Evolutionary conservation across 2,329 filamentous ascomycete genomes (phyloP).

Genomic region (Rutstroemia sp.): DNA sequence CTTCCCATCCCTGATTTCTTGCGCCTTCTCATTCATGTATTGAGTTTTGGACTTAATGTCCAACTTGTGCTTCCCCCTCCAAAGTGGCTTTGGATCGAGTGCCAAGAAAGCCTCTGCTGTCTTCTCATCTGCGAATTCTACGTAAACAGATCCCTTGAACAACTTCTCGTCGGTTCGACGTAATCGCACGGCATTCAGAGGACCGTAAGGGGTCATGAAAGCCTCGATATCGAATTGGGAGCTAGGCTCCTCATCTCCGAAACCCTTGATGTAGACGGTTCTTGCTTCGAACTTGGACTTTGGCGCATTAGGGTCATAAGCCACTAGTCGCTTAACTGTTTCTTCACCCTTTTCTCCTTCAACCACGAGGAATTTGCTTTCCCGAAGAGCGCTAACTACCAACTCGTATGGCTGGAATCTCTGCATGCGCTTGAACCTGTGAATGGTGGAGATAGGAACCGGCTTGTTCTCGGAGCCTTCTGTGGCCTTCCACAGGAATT

Average conservation of each 20-base stretch:
- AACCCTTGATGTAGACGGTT: conserved; percentile 90
- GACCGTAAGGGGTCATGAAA: conserved; percentile 77
- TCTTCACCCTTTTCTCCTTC: conserved; percentile 66
- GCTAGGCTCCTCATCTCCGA: conserved; percentile 72
- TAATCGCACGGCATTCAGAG: conserved; percentile 76
- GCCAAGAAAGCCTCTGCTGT: conserved; percentile 72
- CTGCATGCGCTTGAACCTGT: conserved; percentile 91
- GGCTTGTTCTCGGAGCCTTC: conserved; percentile 76
- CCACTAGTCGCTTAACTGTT: conserved; percentile 67
- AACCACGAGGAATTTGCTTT: conserved; percentile 66
- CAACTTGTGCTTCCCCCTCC: conserved; percentile 66
- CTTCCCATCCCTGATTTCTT: conserved; percentile 64
- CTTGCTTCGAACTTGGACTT: conserved; percentile 61
- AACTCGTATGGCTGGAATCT: conserved; percentile 84
- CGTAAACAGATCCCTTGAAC: conserved; percentile 97
- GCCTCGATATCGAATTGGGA: conserved; percentile 92
- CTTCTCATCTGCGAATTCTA: conserved; percentile 80
- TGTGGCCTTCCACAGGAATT: conserved; percentile 74
- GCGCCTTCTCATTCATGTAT: conserved; percentile 73
- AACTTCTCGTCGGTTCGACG: conserved; percentile 63
- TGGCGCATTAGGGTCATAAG: conserved; percentile 51
- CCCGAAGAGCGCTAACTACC: conserved; percentile 74
- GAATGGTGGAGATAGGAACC: conserved; percentile 69
- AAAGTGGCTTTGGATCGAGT: conserved; percentile 74
- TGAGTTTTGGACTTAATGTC: conserved; percentile 80